Evolutionary conservation across 208 protist genomes (phyloP).

Genomic region (Leishmania guyanensis): DNA sequence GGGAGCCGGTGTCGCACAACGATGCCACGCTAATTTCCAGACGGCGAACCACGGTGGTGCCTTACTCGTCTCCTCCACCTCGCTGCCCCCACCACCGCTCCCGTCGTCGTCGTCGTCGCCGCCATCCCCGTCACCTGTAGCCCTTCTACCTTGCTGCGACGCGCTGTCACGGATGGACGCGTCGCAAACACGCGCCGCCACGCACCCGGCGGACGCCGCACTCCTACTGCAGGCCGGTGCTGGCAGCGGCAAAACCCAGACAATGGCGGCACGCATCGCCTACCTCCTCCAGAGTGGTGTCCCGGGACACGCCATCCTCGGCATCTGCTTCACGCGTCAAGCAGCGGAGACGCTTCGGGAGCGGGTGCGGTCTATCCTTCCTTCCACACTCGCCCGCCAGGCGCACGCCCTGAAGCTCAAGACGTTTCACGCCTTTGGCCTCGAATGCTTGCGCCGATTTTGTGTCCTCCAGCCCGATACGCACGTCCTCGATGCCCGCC

Average conservation of each 20-base stretch:
- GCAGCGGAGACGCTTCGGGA: slow-evolving; percentile 76
- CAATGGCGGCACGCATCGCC: slow-evolving; percentile 80
- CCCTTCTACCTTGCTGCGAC: slow-evolving; percentile 1
- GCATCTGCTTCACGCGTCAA: slow-evolving; percentile 86
- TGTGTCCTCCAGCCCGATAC: slow-evolving; percentile 43
- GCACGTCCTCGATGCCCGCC: slow-evolving; percentile 60
- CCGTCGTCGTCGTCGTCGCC: neutral
- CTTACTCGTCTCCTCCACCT: neutral
- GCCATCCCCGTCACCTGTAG: neutral
- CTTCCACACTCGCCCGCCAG: slow-evolving; percentile 17
- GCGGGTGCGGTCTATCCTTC: slow-evolving; percentile 56
- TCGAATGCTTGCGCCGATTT: slow-evolving; percentile 81
- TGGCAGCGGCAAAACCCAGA: slow-evolving; percentile 90
- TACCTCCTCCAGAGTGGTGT: slow-evolving; percentile 59
- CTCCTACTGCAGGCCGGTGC: slow-evolving; percentile 81
- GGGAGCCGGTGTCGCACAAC: neutral
- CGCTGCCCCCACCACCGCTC: neutral
- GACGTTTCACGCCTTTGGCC: slow-evolving; percentile 85
- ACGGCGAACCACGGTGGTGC: neutral
- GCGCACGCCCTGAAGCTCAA: slow-evolving; percentile 67
- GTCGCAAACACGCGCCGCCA: slow-evolving; percentile 57
- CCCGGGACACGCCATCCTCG: slow-evolving; percentile 65
- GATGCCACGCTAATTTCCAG: neutral
- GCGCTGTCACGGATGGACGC: slow-evolving; percentile 40
- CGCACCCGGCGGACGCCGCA: slow-evolving; percentile 37